Evolutionary conservation across 2,329 filamentous ascomycete species (phyloP).

Genomic region (Phyllosticta citriasiana): DNA sequence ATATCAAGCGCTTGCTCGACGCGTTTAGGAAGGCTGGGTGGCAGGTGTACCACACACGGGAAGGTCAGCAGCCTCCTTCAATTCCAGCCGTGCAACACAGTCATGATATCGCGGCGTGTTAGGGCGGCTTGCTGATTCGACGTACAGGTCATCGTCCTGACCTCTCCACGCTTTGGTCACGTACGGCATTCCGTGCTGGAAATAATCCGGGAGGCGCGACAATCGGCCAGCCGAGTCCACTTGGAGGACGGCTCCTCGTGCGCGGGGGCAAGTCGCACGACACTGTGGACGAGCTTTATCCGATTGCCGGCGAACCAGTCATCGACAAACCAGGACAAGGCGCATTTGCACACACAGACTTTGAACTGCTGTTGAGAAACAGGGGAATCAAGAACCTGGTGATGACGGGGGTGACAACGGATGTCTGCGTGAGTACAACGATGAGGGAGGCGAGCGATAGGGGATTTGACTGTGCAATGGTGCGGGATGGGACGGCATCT

Average conservation of each 20-base stretch:
- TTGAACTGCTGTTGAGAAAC: conserved; percentile 41
- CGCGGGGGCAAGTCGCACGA: conserved; percentile 50
- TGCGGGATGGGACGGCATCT: conserved; percentile 37
- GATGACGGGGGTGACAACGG: conserved; percentile 45
- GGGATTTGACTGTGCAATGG: conserved; percentile 43
- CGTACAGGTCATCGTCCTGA: conserved; percentile 37
- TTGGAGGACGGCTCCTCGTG: conserved; percentile 46
- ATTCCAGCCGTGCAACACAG: background rate
- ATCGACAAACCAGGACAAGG: conserved; percentile 47
- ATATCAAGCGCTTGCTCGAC: conserved; percentile 30
- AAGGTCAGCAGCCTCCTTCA: conserved; percentile 24
- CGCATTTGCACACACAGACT: conserved; percentile 45
- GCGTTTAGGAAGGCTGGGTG: conserved; percentile 32
- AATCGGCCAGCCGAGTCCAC: conserved; percentile 43
- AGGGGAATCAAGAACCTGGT: conserved; percentile 44
- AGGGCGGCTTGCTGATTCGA: background rate
- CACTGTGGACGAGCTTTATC: conserved; percentile 45
- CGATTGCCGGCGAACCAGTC: conserved; percentile 36
- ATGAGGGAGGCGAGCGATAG: conserved; percentile 48
- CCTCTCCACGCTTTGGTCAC: conserved; percentile 44
- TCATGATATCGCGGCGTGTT: background rate
- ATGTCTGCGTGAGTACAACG: conserved; percentile 46
- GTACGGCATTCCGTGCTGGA: conserved; percentile 44
- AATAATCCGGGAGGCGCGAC: conserved; percentile 42
- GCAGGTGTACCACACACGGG: conserved; percentile 41